These are phyloP conservation scores for Ambrosia trifida DNA, from an alignment of 129 eudicot genomes.

Conservation along the genomic window DNA sequence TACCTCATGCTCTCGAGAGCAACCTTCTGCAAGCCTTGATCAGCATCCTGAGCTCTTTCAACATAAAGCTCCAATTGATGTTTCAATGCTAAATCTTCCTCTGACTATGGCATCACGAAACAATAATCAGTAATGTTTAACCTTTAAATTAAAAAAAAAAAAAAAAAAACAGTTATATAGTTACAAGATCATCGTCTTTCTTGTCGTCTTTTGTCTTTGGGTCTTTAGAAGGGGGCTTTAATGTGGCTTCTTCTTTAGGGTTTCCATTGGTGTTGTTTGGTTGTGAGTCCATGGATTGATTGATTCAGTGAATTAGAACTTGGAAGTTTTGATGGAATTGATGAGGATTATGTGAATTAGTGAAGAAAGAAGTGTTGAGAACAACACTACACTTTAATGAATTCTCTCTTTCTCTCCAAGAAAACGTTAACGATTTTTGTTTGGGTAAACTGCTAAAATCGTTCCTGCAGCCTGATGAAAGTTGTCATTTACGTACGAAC, in stretches of 20 bases:
- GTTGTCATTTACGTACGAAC: no score
- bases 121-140: slow-evolving; percentile 5
- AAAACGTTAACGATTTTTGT: not conserved
- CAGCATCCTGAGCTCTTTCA: slow-evolving; percentile 82
- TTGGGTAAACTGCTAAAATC: no score
- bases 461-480: no score
- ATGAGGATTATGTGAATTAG: no score
- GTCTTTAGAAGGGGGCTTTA: slow-evolving; percentile 62
- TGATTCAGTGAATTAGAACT: not conserved
- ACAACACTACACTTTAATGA: not conserved
- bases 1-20: slow-evolving; percentile 98
- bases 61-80: slow-evolving; percentile 90
- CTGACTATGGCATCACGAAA: slow-evolving; percentile 48
- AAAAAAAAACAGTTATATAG: not conserved
- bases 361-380: not conserved
- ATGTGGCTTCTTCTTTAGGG: slow-evolving; percentile 45
- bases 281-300: slow-evolving; percentile 46
- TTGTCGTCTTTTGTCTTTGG: slow-evolving; percentile 80
- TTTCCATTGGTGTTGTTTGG: slow-evolving; percentile 39
- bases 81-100: slow-evolving; percentile 90
- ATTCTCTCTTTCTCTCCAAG: not conserved
- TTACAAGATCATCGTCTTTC: slow-evolving; percentile 91
- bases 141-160: no score
- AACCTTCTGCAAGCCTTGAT: slow-evolving; percentile 68
- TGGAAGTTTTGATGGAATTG: not conserved